A percentile compares a stretch with the other conserved stretches of the same genome.
Evolutionary conservation across 192 early-diverging fungal species (phyloP).

Genomic region (Coemansia guatemalensis): DNA sequence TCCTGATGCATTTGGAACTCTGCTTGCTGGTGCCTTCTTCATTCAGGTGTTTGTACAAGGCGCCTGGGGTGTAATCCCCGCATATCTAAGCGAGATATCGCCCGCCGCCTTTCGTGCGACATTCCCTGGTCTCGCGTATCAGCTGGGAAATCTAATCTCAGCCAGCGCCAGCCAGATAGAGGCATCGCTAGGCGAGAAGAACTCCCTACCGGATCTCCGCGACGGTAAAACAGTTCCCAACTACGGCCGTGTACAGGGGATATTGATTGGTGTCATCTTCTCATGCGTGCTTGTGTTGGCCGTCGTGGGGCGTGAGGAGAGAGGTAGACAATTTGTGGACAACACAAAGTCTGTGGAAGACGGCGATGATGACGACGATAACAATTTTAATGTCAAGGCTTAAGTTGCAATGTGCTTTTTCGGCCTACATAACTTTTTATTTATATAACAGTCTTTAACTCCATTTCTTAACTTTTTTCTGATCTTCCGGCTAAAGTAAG

Average conservation of each 20-base stretch:
- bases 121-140: slow-evolving; percentile 73
- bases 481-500: no score
- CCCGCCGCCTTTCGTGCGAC: slow-evolving; percentile 65
- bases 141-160: slow-evolving; percentile 70
- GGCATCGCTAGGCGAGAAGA: slow-evolving; percentile 55
- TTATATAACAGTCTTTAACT: no score
- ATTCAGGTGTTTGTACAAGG: slow-evolving; percentile 52
- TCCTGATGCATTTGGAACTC: slow-evolving; percentile 28
- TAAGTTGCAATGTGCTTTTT: no score
- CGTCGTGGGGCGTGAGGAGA: slow-evolving; percentile 60
- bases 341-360: not conserved
- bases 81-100: slow-evolving; percentile 67
- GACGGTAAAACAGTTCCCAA: slow-evolving; percentile 47
- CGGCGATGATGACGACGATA: not conserved
- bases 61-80: slow-evolving; percentile 66
- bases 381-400: not conserved
- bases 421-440: no score
- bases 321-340: slow-evolving; percentile 53
- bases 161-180: slow-evolving; percentile 61
- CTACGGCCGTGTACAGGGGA: slow-evolving; percentile 57
- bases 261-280: slow-evolving; percentile 59
- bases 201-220: slow-evolving; percentile 52
- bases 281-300: slow-evolving; percentile 45
- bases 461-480: no score
- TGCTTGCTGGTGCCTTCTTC: slow-evolving; percentile 51